phyloP scores from a whole-genome alignment of 441 rosid species.

The Jatropha multifida region DNA sequence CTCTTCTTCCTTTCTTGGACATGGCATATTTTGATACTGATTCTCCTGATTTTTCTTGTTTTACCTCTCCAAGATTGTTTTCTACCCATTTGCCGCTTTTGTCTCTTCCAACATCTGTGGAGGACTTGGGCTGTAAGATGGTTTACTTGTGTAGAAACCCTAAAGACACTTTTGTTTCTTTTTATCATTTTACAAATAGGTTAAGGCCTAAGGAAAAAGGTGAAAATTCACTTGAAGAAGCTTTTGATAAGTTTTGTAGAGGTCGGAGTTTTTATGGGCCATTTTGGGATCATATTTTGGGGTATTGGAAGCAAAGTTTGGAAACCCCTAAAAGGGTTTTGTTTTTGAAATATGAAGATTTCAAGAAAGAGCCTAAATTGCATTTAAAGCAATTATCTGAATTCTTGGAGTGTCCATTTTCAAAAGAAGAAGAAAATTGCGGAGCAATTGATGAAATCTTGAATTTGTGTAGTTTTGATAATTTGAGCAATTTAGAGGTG shows the following conservation, averaged over 20 bases:
- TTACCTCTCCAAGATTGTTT: conserved; percentile 46
- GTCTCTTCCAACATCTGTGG: conserved; percentile 43
- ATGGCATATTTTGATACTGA: conserved; percentile 20
- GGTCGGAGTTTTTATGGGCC: conserved; percentile 55
- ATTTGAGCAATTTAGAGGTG: conserved; percentile 50
- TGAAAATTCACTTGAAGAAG: conserved; percentile 33
- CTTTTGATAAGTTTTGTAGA: conserved; percentile 45
- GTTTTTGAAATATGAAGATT: conserved; percentile 54
- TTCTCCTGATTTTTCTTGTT: conserved; percentile 31
- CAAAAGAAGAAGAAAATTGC: conserved; percentile 34
- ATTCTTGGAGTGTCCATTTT: conserved; percentile 47
- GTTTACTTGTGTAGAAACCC: conserved; percentile 68
- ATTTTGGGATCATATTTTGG: conserved; percentile 59
- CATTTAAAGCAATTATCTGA: conserved; percentile 39
- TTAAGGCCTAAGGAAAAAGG: conserved; percentile 36
- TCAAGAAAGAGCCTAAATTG: conserved; percentile 29
- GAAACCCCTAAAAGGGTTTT: conserved; percentile 34
- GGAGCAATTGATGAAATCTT: conserved; percentile 42
- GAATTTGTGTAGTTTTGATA: conserved; percentile 49
- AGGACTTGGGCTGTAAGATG: conserved; percentile 44
- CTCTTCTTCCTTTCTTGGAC: conserved; percentile 55
- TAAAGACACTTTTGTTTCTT: conserved; percentile 64
- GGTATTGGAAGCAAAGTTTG: conserved; percentile 45
- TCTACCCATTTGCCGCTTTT: conserved; percentile 44
- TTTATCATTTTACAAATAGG: conserved; percentile 63